These are phyloP conservation scores for Corchorus capsularis DNA, from an alignment of 345 rosid genomes.

Conservation along the genomic window DNA sequence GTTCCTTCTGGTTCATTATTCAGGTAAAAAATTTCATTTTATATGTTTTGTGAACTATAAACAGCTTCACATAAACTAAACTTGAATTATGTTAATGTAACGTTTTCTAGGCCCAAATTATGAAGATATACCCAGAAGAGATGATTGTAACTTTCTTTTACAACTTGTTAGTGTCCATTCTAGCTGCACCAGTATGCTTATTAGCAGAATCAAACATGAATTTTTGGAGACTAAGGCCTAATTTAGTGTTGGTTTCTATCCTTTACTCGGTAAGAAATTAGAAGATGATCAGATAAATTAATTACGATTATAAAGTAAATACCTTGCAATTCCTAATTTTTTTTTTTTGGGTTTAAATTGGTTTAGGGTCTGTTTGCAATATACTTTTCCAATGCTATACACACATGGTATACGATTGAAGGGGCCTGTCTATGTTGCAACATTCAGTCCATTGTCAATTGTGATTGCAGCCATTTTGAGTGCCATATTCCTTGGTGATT, in stretches of 20 bases:
- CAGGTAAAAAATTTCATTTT: conserved; percentile 48
- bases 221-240: conserved; percentile 41
- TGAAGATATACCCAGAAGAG: conserved; percentile 47
- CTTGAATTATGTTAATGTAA: neutral
- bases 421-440: conserved; percentile 48
- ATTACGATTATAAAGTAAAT: neutral
- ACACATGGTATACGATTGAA: conserved; percentile 27
- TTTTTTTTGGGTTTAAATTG: too few relatives aligned
- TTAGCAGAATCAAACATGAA: conserved; percentile 34
- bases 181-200: conserved; percentile 43
- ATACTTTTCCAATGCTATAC: conserved; percentile 19
- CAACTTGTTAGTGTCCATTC: conserved; percentile 28
- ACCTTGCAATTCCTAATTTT: neutral
- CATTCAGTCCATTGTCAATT: conserved; percentile 45
- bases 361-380: conserved; percentile 28
- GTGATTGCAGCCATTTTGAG: conserved; percentile 38
- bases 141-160: conserved; percentile 30
- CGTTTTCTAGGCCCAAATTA: conserved; percentile 37
- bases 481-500: conserved; percentile 38
- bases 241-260: conserved; percentile 26
- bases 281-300: neutral
- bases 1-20: conserved; percentile 82
- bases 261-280: conserved; percentile 40
- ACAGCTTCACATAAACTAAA: neutral
- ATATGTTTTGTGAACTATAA: neutral